Evolutionary conservation across 164 flowering plant species (phyloP).

Genomic region (Litsea cubeba): DNA sequence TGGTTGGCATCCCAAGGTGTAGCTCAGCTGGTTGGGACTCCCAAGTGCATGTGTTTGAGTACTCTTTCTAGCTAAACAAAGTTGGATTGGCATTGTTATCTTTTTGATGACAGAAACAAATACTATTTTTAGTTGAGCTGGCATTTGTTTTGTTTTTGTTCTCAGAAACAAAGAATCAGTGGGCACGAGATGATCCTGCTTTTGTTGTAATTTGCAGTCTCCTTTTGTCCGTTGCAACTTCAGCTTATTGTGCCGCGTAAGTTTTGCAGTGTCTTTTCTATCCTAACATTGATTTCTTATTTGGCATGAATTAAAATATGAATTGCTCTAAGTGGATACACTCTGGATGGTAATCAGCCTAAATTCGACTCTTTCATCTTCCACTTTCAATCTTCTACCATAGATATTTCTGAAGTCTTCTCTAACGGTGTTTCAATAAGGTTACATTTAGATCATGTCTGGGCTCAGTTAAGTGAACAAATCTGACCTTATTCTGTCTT

Average conservation of each 20-base stretch:
- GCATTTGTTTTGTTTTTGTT: slow-evolving; percentile 13
- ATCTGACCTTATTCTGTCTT: slow-evolving; percentile 4
- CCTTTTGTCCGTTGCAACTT: slow-evolving; percentile 73
- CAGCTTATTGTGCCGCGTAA: slow-evolving; percentile 97
- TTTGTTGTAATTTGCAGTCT: slow-evolving; percentile 93
- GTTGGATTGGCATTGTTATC: too few relatives aligned
- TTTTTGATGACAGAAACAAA: too few relatives aligned
- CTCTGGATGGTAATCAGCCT: neutral
- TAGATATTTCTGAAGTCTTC: too few relatives aligned
- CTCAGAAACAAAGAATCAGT: slow-evolving; percentile 98
- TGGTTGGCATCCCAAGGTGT: too few relatives aligned
- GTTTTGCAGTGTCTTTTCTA: slow-evolving; percentile 17
- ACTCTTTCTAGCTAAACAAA: too few relatives aligned
- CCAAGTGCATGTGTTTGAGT: too few relatives aligned
- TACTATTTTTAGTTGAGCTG: slow-evolving; percentile 1
- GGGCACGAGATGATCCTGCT: slow-evolving; percentile 99
- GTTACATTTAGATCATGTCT: neutral
- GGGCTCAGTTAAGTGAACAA: neutral
- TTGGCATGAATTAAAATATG: neutral
- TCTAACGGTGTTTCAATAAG: too few relatives aligned
- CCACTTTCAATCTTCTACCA: too few relatives aligned
- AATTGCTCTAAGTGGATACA: neutral
- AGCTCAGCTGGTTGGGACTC: too few relatives aligned
- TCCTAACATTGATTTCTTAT: neutral
- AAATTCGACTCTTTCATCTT: neutral